Base-by-base conservation (phyloP, 2,329 filamentous ascomycete species). In the Penicillium verrucosum region DNA sequence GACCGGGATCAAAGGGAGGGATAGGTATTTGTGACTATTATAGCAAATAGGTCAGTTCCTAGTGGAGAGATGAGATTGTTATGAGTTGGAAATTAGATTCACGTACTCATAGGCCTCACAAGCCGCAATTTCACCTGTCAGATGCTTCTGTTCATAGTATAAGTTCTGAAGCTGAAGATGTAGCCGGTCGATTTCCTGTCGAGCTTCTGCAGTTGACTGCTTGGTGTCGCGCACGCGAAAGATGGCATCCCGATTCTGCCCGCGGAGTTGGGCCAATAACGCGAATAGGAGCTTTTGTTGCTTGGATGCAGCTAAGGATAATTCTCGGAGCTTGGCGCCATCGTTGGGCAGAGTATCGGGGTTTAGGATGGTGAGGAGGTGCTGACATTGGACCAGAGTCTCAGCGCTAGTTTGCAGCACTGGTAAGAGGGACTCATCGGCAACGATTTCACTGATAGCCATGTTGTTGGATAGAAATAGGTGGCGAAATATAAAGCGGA, bases 111-210 rank as follows among this genome's bases (percentile, higher is more conserved):
- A 97, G 50, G 87, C 89, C 71, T 96, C 90, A 73, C 94, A 97
- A 9, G 90, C 91, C 0, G 85, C 80, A 59, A 99, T 97, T 76
- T 99, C 94, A 47, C 90, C 90, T 62, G 89, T 86, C 53, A 99
- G 78, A 74, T 97, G 92, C 53, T 90, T 82, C 77, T 97, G 92
- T 75, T 99, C 93, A 70, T 99, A 99, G 73, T 94, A 95, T 8
- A 99, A 79, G 70, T 99, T 99, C 75, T 97, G 93, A 54, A 99
- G 81, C 70, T 96, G 90, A 37, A 99, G 81, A 71, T 97, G 92
- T 59, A 99, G 81, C 48, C 88, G 85, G 72, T 99, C 94, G 62
- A 97, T 91, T 75, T 96, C 91, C 67, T 93, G 89, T 47, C 92
- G 86, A 47, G 89, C 89, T 73, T 96, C 91, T 30, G 90, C 89